These are phyloP conservation scores for Pleurotus cornucopiae DNA, from an alignment of 768 basidiomycete species.

Conservation along the genomic window DNA sequence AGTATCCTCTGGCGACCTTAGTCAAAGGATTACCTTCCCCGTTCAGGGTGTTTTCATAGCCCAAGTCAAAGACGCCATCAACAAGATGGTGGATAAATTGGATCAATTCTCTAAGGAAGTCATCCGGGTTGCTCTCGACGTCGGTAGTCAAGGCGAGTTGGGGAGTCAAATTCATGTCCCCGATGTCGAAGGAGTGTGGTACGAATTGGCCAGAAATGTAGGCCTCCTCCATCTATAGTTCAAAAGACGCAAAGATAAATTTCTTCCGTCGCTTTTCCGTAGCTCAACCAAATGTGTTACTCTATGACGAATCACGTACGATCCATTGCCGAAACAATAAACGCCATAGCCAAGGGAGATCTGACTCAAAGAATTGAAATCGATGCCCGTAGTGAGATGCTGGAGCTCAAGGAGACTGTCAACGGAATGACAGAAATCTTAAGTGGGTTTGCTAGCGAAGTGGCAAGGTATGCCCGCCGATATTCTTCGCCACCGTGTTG, in stretches of 20 bases:
- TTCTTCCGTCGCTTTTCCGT: not conserved
- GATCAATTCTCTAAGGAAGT: slow-evolving; percentile 88
- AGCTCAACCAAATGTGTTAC: slow-evolving; percentile 78
- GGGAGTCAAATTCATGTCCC: slow-evolving; percentile 85
- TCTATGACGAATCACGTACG: slow-evolving; percentile 79
- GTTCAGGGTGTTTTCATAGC: slow-evolving; percentile 79
- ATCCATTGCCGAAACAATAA: slow-evolving; percentile 83
- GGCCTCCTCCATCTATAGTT: slow-evolving; percentile 15
- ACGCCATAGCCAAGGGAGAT: slow-evolving; percentile 90
- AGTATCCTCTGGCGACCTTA: slow-evolving; percentile 70
- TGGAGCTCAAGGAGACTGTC: slow-evolving; percentile 84
- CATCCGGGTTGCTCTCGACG: slow-evolving; percentile 77
- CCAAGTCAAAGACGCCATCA: slow-evolving; percentile 76
- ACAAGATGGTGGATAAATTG: slow-evolving; percentile 62
- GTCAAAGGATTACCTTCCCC: slow-evolving; percentile 76
- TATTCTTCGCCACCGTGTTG: not conserved
- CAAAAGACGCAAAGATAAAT: not conserved
- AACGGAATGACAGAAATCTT: slow-evolving; percentile 91
- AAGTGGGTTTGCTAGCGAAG: slow-evolving; percentile 80
- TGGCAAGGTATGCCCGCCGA: slow-evolving; percentile 25
- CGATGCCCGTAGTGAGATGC: slow-evolving; percentile 87
- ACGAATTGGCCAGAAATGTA: slow-evolving; percentile 73
- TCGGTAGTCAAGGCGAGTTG: slow-evolving; percentile 85
- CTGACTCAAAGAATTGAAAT: slow-evolving; percentile 90
- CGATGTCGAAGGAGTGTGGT: slow-evolving; percentile 84